Evolutionary conservation across 1,284 basidiomycete species (phyloP).

Genomic region (Hortiboletus rubellus): DNA sequence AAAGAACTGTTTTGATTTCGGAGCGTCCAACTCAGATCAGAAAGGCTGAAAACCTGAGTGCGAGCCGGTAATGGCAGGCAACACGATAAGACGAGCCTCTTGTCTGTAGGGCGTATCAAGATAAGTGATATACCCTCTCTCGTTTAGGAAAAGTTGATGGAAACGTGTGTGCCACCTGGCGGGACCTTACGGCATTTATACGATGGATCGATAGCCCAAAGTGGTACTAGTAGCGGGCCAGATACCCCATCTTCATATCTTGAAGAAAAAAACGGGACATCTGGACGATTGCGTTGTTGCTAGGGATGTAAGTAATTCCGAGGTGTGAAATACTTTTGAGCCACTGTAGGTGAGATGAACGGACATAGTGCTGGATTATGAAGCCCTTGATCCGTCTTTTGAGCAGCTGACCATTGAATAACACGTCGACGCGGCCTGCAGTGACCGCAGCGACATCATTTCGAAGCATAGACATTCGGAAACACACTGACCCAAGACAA

Average conservation of each 20-base stretch:
- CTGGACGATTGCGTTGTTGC: too few species aligned
- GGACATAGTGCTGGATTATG: slow-evolving; percentile 1
- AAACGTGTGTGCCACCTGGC: not conserved
- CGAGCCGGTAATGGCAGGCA: slow-evolving; percentile 4
- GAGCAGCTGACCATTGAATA: slow-evolving; percentile 3
- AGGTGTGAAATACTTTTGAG: too few species aligned
- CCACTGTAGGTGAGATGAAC: not conserved
- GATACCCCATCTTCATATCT: too few species aligned
- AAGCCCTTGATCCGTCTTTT: slow-evolving; percentile 1
- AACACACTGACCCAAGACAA: not conserved
- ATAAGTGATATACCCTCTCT: not conserved
- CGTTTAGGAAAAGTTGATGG: not conserved
- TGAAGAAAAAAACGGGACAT: too few species aligned
- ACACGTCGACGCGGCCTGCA: not conserved
- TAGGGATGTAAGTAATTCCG: too few species aligned
- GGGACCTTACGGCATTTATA: too few species aligned
- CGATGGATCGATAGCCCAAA: too few species aligned
- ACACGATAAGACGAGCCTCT: not conserved
- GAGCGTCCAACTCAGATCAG: slow-evolving; percentile 14
- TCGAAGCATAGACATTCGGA: not conserved
- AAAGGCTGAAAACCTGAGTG: not conserved
- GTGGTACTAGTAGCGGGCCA: too few species aligned
- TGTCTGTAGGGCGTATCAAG: slow-evolving; percentile 2
- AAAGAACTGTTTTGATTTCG: slow-evolving; percentile 15
- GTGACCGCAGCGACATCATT: not conserved